These are phyloP conservation scores for Diaporthe sp. DNA, from an alignment of 2,329 filamentous ascomycete genomes.

Conservation along the genomic window DNA sequence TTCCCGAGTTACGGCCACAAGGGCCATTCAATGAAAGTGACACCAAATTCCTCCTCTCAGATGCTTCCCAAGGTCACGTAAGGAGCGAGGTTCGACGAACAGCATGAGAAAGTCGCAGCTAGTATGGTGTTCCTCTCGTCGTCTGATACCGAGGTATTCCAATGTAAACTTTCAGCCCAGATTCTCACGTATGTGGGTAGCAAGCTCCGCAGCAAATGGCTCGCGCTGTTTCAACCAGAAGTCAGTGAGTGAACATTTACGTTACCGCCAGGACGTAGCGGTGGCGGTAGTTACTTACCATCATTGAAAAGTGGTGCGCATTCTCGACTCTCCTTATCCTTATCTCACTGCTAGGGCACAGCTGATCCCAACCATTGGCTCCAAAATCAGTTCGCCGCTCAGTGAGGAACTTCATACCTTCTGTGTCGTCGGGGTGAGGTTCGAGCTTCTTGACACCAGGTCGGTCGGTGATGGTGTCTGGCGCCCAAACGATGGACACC, in stretches of 20 bases:
- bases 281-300: background rate
- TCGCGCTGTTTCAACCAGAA: background rate
- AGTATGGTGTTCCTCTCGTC: background rate
- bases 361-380: constrained; percentile 10
- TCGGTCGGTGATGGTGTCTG: constrained; percentile 19
- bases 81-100: accelerated
- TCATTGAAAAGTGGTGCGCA: constrained; percentile 26
- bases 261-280: accelerated
- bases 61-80: background rate
- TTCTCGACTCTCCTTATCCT: background rate
- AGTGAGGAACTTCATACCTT: constrained; percentile 26
- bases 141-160: background rate
- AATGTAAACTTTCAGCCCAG: background rate
- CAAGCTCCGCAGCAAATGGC: constrained; percentile 11
- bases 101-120: no score
- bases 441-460: constrained; percentile 9
- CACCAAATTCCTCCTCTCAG: no score
- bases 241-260: background rate
- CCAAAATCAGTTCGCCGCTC: constrained; percentile 18
- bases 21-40: background rate
- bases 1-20: background rate
- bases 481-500: constrained; percentile 25
- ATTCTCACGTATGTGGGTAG: background rate
- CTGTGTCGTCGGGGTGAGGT: constrained; percentile 12
- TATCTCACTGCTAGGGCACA: constrained; percentile 8